phyloP scores from a whole-genome alignment of 352 stramenopile genomes.

The Phytopythium chamaehyphon region DNA sequence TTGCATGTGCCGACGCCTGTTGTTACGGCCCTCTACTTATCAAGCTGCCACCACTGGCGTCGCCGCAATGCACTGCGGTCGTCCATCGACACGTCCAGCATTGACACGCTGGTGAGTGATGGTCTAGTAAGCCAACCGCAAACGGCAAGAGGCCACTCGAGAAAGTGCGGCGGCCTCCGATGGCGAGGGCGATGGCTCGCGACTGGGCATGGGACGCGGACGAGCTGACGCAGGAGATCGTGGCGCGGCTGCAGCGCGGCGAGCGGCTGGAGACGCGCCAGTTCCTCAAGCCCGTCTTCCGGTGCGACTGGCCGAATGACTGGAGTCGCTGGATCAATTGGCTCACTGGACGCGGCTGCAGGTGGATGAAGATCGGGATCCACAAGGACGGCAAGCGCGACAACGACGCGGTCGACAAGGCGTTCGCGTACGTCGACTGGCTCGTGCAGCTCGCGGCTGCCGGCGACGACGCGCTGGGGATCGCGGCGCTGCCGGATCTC shows the following conservation, averaged over 20 bases:
- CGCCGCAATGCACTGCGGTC: no score
- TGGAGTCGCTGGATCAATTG: no score
- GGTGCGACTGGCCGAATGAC: slow-evolving; percentile 21
- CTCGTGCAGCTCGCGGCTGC: slow-evolving; percentile 42
- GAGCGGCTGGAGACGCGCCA: slow-evolving; percentile 46
- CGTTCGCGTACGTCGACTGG: slow-evolving; percentile 72
- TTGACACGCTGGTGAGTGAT: neutral
- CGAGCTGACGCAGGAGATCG: slow-evolving; percentile 29
- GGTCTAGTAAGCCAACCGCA: no score
- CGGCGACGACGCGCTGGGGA: slow-evolving; percentile 40
- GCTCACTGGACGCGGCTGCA: neutral
- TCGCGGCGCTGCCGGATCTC: slow-evolving; percentile 32
- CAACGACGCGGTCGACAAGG: slow-evolving; percentile 42
- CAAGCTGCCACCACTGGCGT: no score
- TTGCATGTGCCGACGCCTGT: no score
- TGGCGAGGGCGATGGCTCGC: neutral
- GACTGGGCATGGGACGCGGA: slow-evolving; percentile 36
- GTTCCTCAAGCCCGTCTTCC: slow-evolving; percentile 67
- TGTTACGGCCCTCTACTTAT: no score
- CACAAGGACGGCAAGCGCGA: slow-evolving; percentile 61
- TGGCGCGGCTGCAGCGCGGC: slow-evolving; percentile 25
- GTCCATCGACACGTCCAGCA: no score
- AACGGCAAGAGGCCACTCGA: neutral
- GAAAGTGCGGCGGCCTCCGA: neutral
- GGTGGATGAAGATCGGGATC: slow-evolving; percentile 61